Base-by-base conservation (phyloP, 129 eudicot genomes). In the Escallonia rubra region DNA sequence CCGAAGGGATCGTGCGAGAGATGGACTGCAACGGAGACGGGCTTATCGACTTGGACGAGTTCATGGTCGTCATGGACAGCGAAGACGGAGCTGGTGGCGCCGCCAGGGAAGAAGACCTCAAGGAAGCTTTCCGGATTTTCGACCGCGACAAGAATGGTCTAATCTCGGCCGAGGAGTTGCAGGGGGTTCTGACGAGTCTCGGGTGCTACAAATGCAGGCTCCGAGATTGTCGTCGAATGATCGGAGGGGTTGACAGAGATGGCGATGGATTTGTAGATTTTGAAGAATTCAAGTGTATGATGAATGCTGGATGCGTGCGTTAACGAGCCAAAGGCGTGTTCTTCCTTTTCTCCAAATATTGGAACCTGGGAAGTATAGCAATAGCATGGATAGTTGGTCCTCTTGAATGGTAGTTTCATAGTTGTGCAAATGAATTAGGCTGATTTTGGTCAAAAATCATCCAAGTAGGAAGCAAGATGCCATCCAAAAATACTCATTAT, bases 221-320 rank as follows among this genome's bases (percentile, higher is more conserved):
- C 61, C 71, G 78, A 67, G 80, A 86, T 56, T 90, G 97, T 72
- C 68, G 73, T 10, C 71, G 67, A 56, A 90, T 90, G 97, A 86
- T 90, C 47, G 72, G 76, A 72, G 82, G 95, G 63, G 95, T 90
- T 66, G 97, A 90, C 70, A 87, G 71, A 75, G 84, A 90, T 84
- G 97, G 97, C 1, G 94, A 90, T 90, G 97, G 97, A 8, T 84
- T 83, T 82, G 90, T 90, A 50, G 73, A 82, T 75, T 90, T 86
- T 79, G 81, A 90, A 34, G 97, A 90, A 68, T 90, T 90, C 66
- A 86, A 81, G 72, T 78, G 63, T 11, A 90, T 90, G 97, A 90
- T 90, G 97, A 70, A 6, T 42, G 5, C 39, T 23, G 69, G 69
- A 5, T 49, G 60, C 16, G 40, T 59, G 44, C 8, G 15, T 59